These are phyloP conservation scores for Nadsonia starkeyi-henricii DNA, from an alignment of 1,139 yeast species.

Conservation along the genomic window DNA sequence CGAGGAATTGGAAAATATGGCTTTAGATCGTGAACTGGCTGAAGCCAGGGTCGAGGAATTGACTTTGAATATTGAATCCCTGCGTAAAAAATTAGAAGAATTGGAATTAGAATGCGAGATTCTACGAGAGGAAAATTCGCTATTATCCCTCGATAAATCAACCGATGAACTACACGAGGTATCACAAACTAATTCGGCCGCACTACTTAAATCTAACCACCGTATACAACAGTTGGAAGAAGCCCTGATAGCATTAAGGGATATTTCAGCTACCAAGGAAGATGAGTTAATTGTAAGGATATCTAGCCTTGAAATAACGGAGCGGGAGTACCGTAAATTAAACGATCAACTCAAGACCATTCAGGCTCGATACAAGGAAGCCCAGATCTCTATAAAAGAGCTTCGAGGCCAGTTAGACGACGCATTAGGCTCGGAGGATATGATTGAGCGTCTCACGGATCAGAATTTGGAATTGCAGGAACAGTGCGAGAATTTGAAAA, in stretches of 20 bases:
- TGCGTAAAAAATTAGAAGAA: slow-evolving; percentile 28
- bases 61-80: slow-evolving; percentile 17
- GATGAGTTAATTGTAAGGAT: slow-evolving; percentile 30
- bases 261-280: slow-evolving; percentile 25
- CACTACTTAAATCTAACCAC: slow-evolving; percentile 26
- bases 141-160: slow-evolving; percentile 23
- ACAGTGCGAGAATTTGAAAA: slow-evolving; percentile 28
- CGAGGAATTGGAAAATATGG: slow-evolving; percentile 37
- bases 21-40: slow-evolving; percentile 42
- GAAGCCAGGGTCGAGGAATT: slow-evolving; percentile 31
- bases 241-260: slow-evolving; percentile 25
- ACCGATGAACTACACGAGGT: slow-evolving; percentile 11
- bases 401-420: slow-evolving; percentile 30
- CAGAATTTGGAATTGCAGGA: slow-evolving; percentile 37
- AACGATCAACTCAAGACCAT: slow-evolving; percentile 14
- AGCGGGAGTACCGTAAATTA: slow-evolving; percentile 6
- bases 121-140: slow-evolving; percentile 34
- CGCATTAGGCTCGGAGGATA: slow-evolving; percentile 24
- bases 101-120: slow-evolving; percentile 30
- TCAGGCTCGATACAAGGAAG: slow-evolving; percentile 23
- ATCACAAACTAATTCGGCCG: slow-evolving; percentile 12
- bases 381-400: slow-evolving; percentile 32
- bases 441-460: slow-evolving; percentile 43
- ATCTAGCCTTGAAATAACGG: slow-evolving; percentile 18
- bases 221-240: slow-evolving; percentile 30